Percentiles rank a stretch among this genome's conserved stretches.
Evolutionary conservation across 352 stramenopile species (phyloP).

Genomic region (Globisporangium nunn): DNA sequence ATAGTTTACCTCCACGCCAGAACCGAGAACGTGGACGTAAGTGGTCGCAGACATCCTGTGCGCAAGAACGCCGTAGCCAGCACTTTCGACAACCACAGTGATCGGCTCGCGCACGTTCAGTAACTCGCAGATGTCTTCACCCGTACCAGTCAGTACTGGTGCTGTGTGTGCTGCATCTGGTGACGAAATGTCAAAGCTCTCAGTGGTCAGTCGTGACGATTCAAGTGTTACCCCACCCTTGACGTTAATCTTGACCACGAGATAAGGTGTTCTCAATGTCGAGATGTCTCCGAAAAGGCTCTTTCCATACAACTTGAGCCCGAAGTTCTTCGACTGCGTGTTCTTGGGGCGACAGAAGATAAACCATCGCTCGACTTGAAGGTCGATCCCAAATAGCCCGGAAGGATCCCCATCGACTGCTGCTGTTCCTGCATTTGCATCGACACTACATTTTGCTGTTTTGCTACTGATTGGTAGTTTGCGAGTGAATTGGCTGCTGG

Average conservation of each 20-base stretch:
- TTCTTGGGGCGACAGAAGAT: constrained; percentile 45
- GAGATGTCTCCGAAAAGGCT: constrained; percentile 34
- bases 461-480: not conserved
- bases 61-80: constrained; percentile 28
- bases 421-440: not conserved
- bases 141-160: constrained; percentile 1
- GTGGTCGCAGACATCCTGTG: constrained; percentile 36
- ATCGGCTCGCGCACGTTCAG: constrained; percentile 23
- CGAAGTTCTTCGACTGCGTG: constrained; percentile 30
- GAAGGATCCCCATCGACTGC: not conserved
- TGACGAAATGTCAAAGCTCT: not conserved
- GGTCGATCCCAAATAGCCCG: constrained; percentile 27
- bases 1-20: constrained; percentile 52
- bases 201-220: constrained; percentile 28
- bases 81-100: constrained; percentile 35
- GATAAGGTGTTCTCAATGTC: constrained; percentile 26
- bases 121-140: constrained; percentile 39
- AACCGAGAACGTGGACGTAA: constrained; percentile 36
- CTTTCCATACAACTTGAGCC: constrained; percentile 31
- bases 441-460: not conserved
- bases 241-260: constrained; percentile 24
- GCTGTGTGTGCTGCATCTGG: not conserved
- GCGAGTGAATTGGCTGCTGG: constrained; percentile 5
- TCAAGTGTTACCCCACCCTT: constrained; percentile 32
- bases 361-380: constrained; percentile 46